A percentile compares a stretch with the other conserved stretches of the same genome.
phyloP scores from a whole-genome alignment of 1,284 basidiomycete genomes.

The Cryptococcus maquisensis region DNA sequence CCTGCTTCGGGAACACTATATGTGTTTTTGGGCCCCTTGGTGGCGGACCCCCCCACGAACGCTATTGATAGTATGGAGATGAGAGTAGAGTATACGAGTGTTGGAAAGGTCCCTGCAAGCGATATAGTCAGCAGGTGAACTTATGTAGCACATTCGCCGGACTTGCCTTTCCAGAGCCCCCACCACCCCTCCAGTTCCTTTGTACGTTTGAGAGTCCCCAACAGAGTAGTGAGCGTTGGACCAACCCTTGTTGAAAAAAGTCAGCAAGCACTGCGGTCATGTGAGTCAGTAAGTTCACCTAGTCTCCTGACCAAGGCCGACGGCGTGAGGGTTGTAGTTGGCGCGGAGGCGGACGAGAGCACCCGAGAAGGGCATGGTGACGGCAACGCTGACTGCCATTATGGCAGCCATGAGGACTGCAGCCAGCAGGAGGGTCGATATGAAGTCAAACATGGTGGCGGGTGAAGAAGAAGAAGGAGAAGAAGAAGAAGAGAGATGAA shows the following conservation, averaged over 20 bases:
- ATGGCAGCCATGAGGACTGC: slow-evolving; percentile 38
- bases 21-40: slow-evolving; percentile 54
- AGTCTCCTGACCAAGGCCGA: slow-evolving; percentile 63
- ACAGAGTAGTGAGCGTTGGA: slow-evolving; percentile 44
- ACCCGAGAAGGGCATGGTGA: slow-evolving; percentile 48
- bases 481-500: neutral
- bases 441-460: slow-evolving; percentile 33
- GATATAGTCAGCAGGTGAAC: slow-evolving; percentile 3
- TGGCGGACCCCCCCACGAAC: slow-evolving; percentile 43
- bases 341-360: slow-evolving; percentile 48
- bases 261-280: neutral
- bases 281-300: slow-evolving; percentile 19
- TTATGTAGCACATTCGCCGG: neutral
- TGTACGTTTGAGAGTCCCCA: slow-evolving; percentile 65
- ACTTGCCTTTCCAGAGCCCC: slow-evolving; percentile 80
- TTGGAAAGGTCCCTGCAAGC: slow-evolving; percentile 60
- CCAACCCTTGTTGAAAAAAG: slow-evolving; percentile 39
- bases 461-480: neutral
- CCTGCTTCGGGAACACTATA: slow-evolving; percentile 66
- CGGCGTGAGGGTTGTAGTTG: slow-evolving; percentile 56
- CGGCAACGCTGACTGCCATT: slow-evolving; percentile 36
- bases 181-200: slow-evolving; percentile 73
- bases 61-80: slow-evolving; percentile 43
- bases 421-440: slow-evolving; percentile 43
- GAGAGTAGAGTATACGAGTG: slow-evolving; percentile 60